phyloP scores from a whole-genome alignment of 495 filamentous ascomycete species.

The Podospora fimiseda region DNA sequence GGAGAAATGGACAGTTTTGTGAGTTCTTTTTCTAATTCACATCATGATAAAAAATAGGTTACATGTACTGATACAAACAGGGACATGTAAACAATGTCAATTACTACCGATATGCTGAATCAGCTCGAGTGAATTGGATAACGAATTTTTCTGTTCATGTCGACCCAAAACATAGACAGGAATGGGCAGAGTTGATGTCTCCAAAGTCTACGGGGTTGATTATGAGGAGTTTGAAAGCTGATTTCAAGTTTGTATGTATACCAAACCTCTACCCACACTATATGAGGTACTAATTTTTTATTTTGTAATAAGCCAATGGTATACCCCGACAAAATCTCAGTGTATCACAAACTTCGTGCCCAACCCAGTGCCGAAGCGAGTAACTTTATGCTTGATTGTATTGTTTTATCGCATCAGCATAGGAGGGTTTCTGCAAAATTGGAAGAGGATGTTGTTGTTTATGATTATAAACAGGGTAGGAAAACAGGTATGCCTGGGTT shows the following conservation, averaged over 20 bases:
- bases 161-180: slow-evolving; percentile 55
- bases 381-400: slow-evolving; percentile 45
- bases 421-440: slow-evolving; percentile 72
- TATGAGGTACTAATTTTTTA: not conserved
- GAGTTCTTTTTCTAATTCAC: no score
- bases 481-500: slow-evolving; percentile 59
- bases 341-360: slow-evolving; percentile 75
- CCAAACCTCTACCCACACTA: not conserved
- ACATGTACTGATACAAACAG: no score
- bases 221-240: slow-evolving; percentile 68
- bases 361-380: slow-evolving; percentile 24
- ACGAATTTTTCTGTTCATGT: slow-evolving; percentile 64
- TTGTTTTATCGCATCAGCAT: slow-evolving; percentile 73
- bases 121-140: slow-evolving; percentile 76
- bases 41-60: not conserved
- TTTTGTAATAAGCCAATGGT: slow-evolving; percentile 95
- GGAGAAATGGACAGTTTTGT: slow-evolving; percentile 74
- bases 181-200: slow-evolving; percentile 68
- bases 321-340: slow-evolving; percentile 79
- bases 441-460: slow-evolving; percentile 76
- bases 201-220: slow-evolving; percentile 68
- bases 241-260: slow-evolving; percentile 81
- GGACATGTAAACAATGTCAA: slow-evolving; percentile 76
- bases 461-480: slow-evolving; percentile 63
- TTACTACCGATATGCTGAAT: slow-evolving; percentile 81